Percentiles rank a stretch among this genome's conserved stretches.
phyloP scores from a whole-genome alignment of 495 filamentous ascomycete species.

The Gamarada debralockiae region DNA sequence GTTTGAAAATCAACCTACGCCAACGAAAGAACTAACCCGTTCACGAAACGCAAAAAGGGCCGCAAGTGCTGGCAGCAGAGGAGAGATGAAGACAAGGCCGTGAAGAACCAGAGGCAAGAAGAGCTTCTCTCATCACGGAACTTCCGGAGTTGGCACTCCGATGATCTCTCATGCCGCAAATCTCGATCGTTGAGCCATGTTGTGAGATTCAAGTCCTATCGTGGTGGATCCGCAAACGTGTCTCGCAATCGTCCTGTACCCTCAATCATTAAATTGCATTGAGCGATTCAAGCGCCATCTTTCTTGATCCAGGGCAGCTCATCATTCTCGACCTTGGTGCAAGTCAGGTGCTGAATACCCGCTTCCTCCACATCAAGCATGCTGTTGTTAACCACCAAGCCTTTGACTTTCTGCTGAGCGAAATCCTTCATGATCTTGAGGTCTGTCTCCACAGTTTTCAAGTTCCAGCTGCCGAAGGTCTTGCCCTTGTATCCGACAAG shows the following conservation, averaged over 20 bases:
- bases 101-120: neutral
- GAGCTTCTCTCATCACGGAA: no score
- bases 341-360: conserved; percentile 15
- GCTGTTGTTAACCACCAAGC: conserved; percentile 10
- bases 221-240: no score
- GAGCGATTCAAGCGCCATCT: neutral
- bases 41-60: neutral
- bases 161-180: no score
- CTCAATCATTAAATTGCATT: no score
- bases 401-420: conserved; percentile 5
- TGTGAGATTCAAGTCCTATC: neutral
- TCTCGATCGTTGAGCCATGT: neutral
- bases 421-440: conserved; percentile 9
- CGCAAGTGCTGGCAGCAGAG: neutral
- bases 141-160: no score
- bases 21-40: no score
- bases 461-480: neutral
- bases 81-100: neutral
- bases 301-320: conserved; percentile 14
- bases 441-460: conserved; percentile 2
- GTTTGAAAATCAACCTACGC: no score
- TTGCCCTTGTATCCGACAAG: neutral
- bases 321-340: conserved; percentile 3
- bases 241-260: no score
- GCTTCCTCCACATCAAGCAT: conserved; percentile 8